A percentile compares a stretch with the other conserved stretches of the same genome.
Conservation (phyloP, 2,329 filamentous ascomycete species). For the Ilyonectria destructans region DNA sequence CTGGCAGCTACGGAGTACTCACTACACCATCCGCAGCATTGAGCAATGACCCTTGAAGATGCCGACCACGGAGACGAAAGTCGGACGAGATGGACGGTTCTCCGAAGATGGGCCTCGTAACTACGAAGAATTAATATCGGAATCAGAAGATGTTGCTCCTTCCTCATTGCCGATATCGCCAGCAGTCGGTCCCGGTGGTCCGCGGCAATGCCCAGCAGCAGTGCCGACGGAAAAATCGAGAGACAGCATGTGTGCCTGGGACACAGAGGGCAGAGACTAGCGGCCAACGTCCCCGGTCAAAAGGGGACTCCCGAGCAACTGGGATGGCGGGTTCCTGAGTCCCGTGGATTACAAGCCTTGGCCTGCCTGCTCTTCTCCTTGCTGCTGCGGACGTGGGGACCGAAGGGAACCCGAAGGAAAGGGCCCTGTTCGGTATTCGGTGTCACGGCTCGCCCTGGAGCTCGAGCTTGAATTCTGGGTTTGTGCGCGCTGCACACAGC, state of each 20-base stretch:
- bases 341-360: slow-evolving; percentile 25
- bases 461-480: slow-evolving; percentile 25
- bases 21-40: neutral
- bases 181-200: slow-evolving; percentile 35
- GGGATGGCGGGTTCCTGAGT: slow-evolving; percentile 44
- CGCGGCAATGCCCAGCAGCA: slow-evolving; percentile 40
- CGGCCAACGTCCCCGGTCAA: slow-evolving; percentile 39
- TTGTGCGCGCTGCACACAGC: slow-evolving; percentile 1
- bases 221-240: slow-evolving; percentile 20
- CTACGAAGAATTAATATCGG: slow-evolving; percentile 25
- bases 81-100: slow-evolving; percentile 8
- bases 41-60: neutral
- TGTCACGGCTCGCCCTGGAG: slow-evolving; percentile 27
- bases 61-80: slow-evolving; percentile 10
- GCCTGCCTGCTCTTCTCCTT: neutral
- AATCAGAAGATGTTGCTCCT: slow-evolving; percentile 17
- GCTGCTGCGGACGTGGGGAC: slow-evolving; percentile 4
- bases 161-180: slow-evolving; percentile 24
- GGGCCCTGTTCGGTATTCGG: slow-evolving; percentile 28
- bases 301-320: slow-evolving; percentile 44
- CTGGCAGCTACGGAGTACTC: neutral
- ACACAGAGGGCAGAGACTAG: slow-evolving; percentile 8
- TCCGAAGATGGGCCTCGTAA: slow-evolving; percentile 33
- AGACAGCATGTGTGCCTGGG: neutral
- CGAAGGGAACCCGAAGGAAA: slow-evolving; percentile 2